Conservation (phyloP, 306 rosid genomes). For the Mimosa pudica region DNA sequence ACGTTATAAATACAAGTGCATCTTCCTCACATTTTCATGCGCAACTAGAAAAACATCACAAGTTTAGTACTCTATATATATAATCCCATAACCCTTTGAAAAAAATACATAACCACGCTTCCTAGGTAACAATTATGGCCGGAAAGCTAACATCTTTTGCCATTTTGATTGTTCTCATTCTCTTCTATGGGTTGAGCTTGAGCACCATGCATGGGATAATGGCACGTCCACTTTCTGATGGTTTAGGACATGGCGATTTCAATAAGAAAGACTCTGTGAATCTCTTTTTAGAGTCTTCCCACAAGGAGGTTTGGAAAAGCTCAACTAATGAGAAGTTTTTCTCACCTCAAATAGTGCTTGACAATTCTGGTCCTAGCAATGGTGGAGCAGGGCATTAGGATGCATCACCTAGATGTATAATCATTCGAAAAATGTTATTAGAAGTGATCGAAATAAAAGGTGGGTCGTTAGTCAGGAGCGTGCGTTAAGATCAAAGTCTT, state of each 20-base stretch:
- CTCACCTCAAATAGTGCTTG: background rate
- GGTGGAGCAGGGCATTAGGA: conserved; percentile 31
- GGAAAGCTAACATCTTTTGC: conserved; percentile 28
- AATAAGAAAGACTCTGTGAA: conserved; percentile 4
- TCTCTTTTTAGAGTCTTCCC: background rate
- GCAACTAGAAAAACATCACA: background rate
- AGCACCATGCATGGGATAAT: conserved; percentile 19
- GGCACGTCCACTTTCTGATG: conserved; percentile 38
- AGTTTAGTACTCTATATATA: no score
- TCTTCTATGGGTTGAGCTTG: conserved; percentile 25
- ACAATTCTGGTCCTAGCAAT: conserved; percentile 41
- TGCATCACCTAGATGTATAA: background rate
- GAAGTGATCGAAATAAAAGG: background rate
- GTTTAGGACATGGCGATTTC: conserved; percentile 6
- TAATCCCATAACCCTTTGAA: background rate
- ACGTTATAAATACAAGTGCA: conserved; percentile 36
- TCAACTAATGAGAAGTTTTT: background rate
- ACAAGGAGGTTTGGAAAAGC: background rate
- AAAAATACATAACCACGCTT: background rate
- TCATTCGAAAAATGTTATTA: background rate
- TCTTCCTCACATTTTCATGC: conserved; percentile 1
- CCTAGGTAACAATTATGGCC: conserved; percentile 27
- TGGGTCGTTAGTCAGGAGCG: background rate
- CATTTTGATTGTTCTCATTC: conserved; percentile 32
- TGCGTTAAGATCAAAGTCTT: background rate